A percentile compares a stretch with the other conserved stretches of the same genome.
phyloP scores from a whole-genome alignment of 2,329 filamentous ascomycete species.

The Neonectria faginata region DNA sequence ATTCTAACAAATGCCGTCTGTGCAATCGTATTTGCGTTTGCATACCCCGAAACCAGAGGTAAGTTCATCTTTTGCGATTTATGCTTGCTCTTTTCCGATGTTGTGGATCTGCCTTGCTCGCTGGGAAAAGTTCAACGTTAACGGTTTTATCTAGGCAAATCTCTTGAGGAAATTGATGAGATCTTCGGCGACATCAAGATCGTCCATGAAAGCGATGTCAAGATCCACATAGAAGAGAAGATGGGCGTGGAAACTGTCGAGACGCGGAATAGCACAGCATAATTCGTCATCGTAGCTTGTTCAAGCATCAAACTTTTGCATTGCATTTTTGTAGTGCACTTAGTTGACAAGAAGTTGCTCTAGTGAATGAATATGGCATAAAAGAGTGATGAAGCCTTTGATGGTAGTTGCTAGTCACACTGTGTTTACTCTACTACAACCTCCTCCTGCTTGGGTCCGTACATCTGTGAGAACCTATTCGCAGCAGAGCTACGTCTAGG shows the following conservation, averaged over 20 bases:
- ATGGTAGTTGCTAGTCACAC: neutral
- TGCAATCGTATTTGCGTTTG: conserved; percentile 50
- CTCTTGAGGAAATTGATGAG: conserved; percentile 55
- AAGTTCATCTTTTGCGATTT: neutral
- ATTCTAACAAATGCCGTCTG: conserved; percentile 54
- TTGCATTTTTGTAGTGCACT: neutral
- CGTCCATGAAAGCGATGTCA: conserved; percentile 39
- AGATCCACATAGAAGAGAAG: conserved; percentile 36
- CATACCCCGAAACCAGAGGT: conserved; percentile 55
- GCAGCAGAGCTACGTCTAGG: neutral
- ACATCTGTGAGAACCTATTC: neutral
- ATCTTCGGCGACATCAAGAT: conserved; percentile 54
- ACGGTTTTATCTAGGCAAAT: conserved; percentile 49
- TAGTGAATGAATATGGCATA: neutral
- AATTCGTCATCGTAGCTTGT: neutral
- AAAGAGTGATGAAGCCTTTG: neutral
- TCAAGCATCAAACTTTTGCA: neutral
- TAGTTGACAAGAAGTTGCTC: neutral
- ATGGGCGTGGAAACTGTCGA: conserved; percentile 28
- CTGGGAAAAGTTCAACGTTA: conserved; percentile 3
- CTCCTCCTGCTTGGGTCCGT: neutral
- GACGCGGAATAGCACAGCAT: conserved; percentile 10
- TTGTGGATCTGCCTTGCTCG: neutral
- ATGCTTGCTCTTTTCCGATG: neutral
- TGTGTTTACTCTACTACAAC: neutral